These are phyloP conservation scores for Cymbopogon citratus DNA, from an alignment of 176 grass and related monocot genomes.

Conservation along the genomic window DNA sequence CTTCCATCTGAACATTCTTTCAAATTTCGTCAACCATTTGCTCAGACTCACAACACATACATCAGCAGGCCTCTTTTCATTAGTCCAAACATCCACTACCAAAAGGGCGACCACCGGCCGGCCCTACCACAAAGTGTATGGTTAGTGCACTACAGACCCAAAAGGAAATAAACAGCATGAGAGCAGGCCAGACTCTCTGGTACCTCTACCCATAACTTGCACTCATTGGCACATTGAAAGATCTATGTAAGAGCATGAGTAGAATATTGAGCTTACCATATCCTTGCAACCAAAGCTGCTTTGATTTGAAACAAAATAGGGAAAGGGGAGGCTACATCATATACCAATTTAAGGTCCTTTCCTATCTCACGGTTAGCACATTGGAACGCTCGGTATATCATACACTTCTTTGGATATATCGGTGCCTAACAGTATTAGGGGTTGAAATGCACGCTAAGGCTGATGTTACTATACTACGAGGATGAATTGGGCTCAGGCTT, in stretches of 20 bases:
- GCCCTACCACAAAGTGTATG: constrained; percentile 65
- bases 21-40: constrained; percentile 60
- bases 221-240: constrained; percentile 54
- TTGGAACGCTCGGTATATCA: constrained; percentile 22
- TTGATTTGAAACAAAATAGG: constrained; percentile 47
- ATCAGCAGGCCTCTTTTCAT: constrained; percentile 45
- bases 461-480: too few species aligned
- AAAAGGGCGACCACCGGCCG: constrained; percentile 26
- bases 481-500: too few species aligned
- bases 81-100: constrained; percentile 56
- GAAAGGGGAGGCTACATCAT: constrained; percentile 43
- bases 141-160: constrained; percentile 75
- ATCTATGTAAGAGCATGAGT: constrained; percentile 4
- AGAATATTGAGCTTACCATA: constrained; percentile 40
- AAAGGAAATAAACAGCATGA: constrained; percentile 36
- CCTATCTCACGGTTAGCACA: constrained; percentile 28
- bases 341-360: constrained; percentile 44
- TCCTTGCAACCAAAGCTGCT: constrained; percentile 50
- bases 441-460: not conserved
- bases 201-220: constrained; percentile 39
- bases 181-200: constrained; percentile 34
- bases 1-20: constrained; percentile 44
- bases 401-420: constrained; percentile 29
- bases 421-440: not conserved
- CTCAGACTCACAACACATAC: constrained; percentile 39